Conservation (phyloP, 2,329 filamentous ascomycete genomes). For the Talaromyces albobiverticillius region DNA sequence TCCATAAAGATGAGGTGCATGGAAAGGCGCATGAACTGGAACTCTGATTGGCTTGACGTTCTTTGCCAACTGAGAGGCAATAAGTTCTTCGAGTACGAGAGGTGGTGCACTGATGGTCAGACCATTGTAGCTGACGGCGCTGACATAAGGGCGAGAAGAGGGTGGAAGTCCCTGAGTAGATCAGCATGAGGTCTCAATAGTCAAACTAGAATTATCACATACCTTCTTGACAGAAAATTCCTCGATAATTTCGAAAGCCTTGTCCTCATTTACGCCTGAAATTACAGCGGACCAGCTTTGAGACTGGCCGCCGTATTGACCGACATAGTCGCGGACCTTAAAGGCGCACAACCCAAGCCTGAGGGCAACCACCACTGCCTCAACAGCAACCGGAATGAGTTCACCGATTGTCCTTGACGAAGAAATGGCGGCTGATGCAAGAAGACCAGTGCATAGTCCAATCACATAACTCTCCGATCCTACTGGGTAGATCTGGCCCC, state of each 20-base stretch:
- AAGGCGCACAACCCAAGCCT: conserved; percentile 41
- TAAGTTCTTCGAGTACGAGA: conserved; percentile 50
- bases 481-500: conserved; percentile 39
- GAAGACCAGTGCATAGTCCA: conserved; percentile 43
- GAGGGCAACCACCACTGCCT: conserved; percentile 43
- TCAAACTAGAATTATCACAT: conserved; percentile 9
- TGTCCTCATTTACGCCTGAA: conserved; percentile 34
- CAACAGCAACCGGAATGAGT: conserved; percentile 40
- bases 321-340: conserved; percentile 37
- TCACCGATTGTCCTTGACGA: conserved; percentile 40
- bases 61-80: conserved; percentile 49
- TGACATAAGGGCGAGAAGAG: conserved; percentile 56
- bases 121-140: conserved; percentile 58
- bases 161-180: conserved; percentile 42
- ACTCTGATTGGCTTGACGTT: conserved; percentile 52
- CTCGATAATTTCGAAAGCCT: conserved; percentile 24
- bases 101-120: conserved; percentile 61
- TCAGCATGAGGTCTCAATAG: background rate
- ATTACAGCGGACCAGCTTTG: conserved; percentile 42
- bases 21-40: conserved; percentile 58
- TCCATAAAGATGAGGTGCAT: conserved; percentile 55
- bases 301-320: conserved; percentile 24
- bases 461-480: conserved; percentile 36
- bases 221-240: conserved; percentile 26
- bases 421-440: conserved; percentile 40